Percentiles rank a stretch among this genome's conserved stretches.
phyloP scores from a whole-genome alignment of 2,329 filamentous ascomycete genomes.

The Raffaelea albimanens region DNA sequence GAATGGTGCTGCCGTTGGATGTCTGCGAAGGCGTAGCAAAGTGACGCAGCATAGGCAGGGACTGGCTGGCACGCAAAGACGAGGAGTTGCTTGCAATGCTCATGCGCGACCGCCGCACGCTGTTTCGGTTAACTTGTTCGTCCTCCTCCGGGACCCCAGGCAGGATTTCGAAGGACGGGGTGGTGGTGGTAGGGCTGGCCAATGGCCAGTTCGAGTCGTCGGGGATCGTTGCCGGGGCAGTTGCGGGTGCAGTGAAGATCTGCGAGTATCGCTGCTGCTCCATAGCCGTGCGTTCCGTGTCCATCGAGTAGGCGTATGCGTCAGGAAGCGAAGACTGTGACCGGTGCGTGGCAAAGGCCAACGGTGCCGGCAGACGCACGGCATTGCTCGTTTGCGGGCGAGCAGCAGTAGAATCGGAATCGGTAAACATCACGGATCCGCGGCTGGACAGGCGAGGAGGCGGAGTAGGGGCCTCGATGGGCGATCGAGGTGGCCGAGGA shows the following conservation, averaged over 20 bases:
- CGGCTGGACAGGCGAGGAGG: constrained; percentile 49
- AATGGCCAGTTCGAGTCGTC: constrained; percentile 36
- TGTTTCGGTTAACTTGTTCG: constrained; percentile 31
- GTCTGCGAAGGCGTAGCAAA: constrained; percentile 16
- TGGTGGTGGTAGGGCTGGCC: constrained; percentile 22
- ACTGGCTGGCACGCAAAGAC: constrained; percentile 45
- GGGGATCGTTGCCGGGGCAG: constrained; percentile 17
- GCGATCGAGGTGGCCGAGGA: constrained; percentile 41
- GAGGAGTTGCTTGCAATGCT: constrained; percentile 39
- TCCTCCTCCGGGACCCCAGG: constrained; percentile 57
- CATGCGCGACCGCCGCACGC: constrained; percentile 24
- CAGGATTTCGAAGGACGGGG: constrained; percentile 31
- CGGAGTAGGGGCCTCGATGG: constrained; percentile 27
- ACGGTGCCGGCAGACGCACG: constrained; percentile 19
- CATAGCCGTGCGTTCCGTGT: constrained; percentile 12
- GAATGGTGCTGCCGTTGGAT: constrained; percentile 17
- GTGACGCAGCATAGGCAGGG: constrained; percentile 45
- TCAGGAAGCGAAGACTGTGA: constrained; percentile 30
- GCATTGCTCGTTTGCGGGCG: constrained; percentile 23
- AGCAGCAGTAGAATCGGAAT: constrained; percentile 25
- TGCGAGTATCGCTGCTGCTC: constrained; percentile 23
- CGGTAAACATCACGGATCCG: constrained; percentile 33
- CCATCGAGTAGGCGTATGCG: constrained; percentile 16
- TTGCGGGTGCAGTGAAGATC: constrained; percentile 19
- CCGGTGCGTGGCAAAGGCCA: neutral